Percentiles rank a stretch among this genome's conserved stretches.
Evolutionary conservation across 768 basidiomycete species (phyloP).

Genomic region (Hericium coralloides): DNA sequence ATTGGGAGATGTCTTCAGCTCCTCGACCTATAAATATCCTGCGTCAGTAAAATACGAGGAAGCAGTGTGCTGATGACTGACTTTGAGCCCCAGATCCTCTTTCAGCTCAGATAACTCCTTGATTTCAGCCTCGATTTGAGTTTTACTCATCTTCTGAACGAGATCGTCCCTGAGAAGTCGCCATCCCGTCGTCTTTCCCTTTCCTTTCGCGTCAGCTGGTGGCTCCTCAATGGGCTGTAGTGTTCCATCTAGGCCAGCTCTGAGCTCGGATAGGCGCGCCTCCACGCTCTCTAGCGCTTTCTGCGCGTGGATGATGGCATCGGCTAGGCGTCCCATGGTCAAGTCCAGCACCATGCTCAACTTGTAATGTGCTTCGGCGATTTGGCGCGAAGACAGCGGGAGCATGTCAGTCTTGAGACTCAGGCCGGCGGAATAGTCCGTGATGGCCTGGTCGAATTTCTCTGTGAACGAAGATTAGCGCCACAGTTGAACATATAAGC

Average conservation of each 20-base stretch:
- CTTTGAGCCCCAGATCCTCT: constrained; percentile 83
- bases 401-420: constrained; percentile 64
- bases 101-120: constrained; percentile 70
- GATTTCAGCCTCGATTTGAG: constrained; percentile 70
- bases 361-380: constrained; percentile 92
- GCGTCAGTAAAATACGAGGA: background rate
- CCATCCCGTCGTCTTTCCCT: constrained; percentile 32
- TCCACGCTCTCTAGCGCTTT: constrained; percentile 74
- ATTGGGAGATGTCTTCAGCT: constrained; percentile 75
- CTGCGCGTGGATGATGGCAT: constrained; percentile 76
- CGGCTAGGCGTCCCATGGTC: constrained; percentile 73
- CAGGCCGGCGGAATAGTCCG: constrained; percentile 76
- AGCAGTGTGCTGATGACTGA: background rate
- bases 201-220: constrained; percentile 45
- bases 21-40: constrained; percentile 60
- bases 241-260: constrained; percentile 33
- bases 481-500: background rate
- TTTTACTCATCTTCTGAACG: constrained; percentile 56
- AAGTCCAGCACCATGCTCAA: constrained; percentile 90
- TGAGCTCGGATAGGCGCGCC: constrained; percentile 53
- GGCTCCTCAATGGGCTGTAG: constrained; percentile 19
- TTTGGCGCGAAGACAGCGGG: constrained; percentile 82
- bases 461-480: constrained; percentile 36
- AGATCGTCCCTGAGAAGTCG: constrained; percentile 39
- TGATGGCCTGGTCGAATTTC: constrained; percentile 92